phyloP scores from a whole-genome alignment of 805 yeast genomes.

The Cyberlindnera maritima region DNA sequence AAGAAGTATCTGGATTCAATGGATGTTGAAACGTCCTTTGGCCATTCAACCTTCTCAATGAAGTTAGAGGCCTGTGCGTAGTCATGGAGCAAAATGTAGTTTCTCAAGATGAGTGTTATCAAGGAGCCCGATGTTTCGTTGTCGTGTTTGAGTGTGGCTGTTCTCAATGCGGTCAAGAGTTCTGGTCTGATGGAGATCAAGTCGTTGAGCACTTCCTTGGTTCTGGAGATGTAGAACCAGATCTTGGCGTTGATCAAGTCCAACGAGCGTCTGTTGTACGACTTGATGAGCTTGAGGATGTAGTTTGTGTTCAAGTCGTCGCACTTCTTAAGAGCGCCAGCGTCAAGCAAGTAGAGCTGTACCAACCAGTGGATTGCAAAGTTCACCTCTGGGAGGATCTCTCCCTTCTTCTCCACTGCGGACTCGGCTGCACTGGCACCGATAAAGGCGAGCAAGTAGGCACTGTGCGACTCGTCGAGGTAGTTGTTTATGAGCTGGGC shows the following conservation, averaged over 20 bases:
- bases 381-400: constrained; percentile 74
- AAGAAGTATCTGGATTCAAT: constrained; percentile 89
- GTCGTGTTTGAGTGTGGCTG: constrained; percentile 90
- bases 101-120: constrained; percentile 81
- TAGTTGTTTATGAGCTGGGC: constrained; percentile 57
- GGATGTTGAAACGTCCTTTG: constrained; percentile 79
- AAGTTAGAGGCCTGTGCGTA: constrained; percentile 85
- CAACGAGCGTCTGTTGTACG: constrained; percentile 75
- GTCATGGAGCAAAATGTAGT: constrained; percentile 74
- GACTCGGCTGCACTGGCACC: constrained; percentile 34
- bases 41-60: constrained; percentile 86
- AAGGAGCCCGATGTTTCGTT: constrained; percentile 86
- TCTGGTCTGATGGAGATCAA: constrained; percentile 62
- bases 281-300: constrained; percentile 44
- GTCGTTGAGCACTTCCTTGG: constrained; percentile 60
- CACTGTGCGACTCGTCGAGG: constrained; percentile 44
- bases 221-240: constrained; percentile 87
- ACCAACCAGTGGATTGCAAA: constrained; percentile 75
- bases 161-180: constrained; percentile 72
- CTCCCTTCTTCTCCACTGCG: constrained; percentile 26
- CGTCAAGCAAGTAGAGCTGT: constrained; percentile 73
- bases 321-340: constrained; percentile 45
- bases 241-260: constrained; percentile 86
- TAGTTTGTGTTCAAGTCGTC: constrained; percentile 53
- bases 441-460: constrained; percentile 39